Conservation (phyloP, 2,329 filamentous ascomycete genomes). For the Colletotrichum cuscutae region DNA sequence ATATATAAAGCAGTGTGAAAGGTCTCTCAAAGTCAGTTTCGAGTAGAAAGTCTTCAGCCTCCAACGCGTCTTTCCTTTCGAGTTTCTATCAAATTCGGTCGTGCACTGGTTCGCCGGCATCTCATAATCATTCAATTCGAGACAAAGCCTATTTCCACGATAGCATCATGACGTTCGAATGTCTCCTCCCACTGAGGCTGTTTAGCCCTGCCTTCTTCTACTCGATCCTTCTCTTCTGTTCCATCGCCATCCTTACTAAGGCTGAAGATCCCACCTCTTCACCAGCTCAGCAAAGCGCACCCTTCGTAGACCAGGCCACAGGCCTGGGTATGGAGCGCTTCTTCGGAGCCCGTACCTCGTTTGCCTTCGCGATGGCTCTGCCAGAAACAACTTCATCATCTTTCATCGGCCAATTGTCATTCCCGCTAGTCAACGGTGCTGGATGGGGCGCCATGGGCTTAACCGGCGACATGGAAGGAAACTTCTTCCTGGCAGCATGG, state of each 20-base stretch:
- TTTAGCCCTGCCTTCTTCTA: background rate
- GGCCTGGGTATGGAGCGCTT: constrained; percentile 50
- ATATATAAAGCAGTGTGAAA: background rate
- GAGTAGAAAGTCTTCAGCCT: background rate
- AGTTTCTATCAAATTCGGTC: background rate
- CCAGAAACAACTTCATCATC: constrained; percentile 45
- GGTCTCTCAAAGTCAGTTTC: background rate
- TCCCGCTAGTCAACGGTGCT: constrained; percentile 49
- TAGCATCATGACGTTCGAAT: background rate
- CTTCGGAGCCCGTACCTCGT: constrained; percentile 50
- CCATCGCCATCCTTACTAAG: background rate
- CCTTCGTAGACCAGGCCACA: constrained; percentile 46
- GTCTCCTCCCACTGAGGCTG: background rate
- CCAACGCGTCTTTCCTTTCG: background rate
- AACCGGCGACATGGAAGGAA: constrained; percentile 55
- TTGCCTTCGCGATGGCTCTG: constrained; percentile 55
- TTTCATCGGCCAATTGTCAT: constrained; percentile 59
- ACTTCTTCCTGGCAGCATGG: constrained; percentile 57
- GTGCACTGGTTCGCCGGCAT: constrained; percentile 10
- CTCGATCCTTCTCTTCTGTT: background rate
- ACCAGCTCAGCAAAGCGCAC: constrained; percentile 30
- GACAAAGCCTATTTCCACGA: background rate
- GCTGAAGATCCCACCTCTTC: constrained; percentile 30
- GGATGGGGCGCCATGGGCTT: constrained; percentile 59
- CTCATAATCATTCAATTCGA: constrained; percentile 1